Evolutionary conservation across 2,329 filamentous ascomycete genomes (phyloP).

Genomic region (Aspergillus candidus): DNA sequence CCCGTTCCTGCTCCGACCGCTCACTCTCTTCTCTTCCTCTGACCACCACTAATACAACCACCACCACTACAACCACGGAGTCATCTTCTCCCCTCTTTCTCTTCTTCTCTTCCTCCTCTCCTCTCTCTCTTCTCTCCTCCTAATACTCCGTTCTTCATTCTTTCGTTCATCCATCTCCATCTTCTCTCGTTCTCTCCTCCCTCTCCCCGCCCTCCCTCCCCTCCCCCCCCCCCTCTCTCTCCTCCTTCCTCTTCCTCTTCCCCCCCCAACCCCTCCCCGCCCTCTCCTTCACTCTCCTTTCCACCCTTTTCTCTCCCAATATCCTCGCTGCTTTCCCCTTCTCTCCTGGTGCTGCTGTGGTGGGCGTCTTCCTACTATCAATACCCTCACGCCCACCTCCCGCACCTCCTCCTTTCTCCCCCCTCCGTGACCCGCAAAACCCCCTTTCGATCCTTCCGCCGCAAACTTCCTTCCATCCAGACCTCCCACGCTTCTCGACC

Average conservation of each 20-base stretch:
- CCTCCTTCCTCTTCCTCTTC: background rate
- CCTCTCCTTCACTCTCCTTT: slow-evolving; percentile 1
- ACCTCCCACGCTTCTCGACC: background rate
- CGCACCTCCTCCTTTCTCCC: slow-evolving; percentile 6
- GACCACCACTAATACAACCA: background rate
- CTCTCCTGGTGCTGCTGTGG: slow-evolving; percentile 7
- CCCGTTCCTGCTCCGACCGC: no score
- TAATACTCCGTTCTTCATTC: slow-evolving; percentile 7
- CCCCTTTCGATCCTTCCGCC: slow-evolving; percentile 4
- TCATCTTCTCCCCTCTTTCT: slow-evolving; percentile 2
- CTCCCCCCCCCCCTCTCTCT: background rate
- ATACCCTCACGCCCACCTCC: slow-evolving; percentile 6
- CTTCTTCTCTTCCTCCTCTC: slow-evolving; percentile 4
- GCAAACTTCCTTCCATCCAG: background rate
- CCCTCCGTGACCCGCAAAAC: slow-evolving; percentile 5
- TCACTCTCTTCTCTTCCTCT: background rate
- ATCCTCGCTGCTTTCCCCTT: background rate
- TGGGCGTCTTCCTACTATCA: slow-evolving; percentile 4
- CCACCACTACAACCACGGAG: background rate
- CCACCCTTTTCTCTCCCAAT: slow-evolving; percentile 5
- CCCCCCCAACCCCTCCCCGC: background rate
- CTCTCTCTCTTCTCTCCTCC: slow-evolving; percentile 4
- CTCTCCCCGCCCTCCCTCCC: background rate
- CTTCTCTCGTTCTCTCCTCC: slow-evolving; percentile 1
- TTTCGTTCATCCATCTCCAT: slow-evolving; percentile 4